These are phyloP conservation scores for Cynanchum wilfordii DNA, from an alignment of 257 asterid genomes.

Conservation along the genomic window DNA sequence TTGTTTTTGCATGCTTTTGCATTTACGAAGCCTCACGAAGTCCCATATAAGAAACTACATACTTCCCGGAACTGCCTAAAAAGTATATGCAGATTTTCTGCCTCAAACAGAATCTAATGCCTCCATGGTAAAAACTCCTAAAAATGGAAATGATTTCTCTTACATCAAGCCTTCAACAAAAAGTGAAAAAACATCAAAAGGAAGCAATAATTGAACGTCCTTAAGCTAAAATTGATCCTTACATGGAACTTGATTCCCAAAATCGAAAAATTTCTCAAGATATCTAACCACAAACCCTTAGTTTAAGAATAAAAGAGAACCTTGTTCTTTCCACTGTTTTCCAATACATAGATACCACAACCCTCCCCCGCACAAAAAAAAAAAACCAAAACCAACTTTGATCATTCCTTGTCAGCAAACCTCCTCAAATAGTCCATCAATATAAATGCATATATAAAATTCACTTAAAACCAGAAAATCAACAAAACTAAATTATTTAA, in stretches of 20 bases:
- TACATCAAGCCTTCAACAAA: neutral
- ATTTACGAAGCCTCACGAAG: neutral
- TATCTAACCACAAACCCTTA: neutral
- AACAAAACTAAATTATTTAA: neutral
- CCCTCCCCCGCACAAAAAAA: neutral
- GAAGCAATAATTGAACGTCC: neutral
- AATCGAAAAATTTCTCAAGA: neutral
- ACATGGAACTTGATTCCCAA: neutral
- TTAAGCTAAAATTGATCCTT: neutral
- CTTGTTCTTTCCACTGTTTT: neutral
- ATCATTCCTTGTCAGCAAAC: neutral
- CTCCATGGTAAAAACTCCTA: neutral
- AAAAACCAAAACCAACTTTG: neutral
- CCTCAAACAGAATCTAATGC: neutral
- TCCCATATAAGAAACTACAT: neutral
- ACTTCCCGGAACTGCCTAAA: neutral
- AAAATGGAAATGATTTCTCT: conserved; percentile 1
- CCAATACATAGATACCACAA: neutral
- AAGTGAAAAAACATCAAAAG: neutral
- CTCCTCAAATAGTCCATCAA: too few relatives aligned
- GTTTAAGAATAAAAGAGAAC: neutral
- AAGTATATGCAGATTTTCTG: neutral
- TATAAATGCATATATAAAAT: conserved; percentile 7
- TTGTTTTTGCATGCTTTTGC: neutral
- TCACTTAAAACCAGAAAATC: neutral